Evolutionary conservation across 2,329 filamentous ascomycete genomes (phyloP).

Genomic region (Periconia sp.): DNA sequence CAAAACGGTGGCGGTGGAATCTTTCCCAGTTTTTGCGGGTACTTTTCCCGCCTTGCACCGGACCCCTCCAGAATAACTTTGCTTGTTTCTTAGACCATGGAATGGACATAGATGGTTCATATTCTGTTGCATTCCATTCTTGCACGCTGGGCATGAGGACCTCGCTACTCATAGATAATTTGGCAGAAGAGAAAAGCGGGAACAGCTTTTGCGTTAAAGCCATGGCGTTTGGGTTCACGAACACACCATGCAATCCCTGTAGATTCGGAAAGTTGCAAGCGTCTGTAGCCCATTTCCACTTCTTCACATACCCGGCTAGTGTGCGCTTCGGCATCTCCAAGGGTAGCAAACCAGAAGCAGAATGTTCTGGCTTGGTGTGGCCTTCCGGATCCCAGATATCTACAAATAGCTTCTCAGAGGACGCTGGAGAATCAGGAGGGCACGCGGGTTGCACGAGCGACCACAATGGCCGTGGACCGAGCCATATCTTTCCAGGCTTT

Average conservation of each 20-base stretch:
- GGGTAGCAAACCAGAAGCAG: slow-evolving; percentile 43
- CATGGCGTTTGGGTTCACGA: slow-evolving; percentile 54
- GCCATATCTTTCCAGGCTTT: slow-evolving; percentile 19
- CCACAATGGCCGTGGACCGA: slow-evolving; percentile 50
- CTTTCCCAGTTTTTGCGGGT: slow-evolving; percentile 67
- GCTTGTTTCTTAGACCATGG: slow-evolving; percentile 51
- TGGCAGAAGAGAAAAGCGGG: slow-evolving; percentile 57
- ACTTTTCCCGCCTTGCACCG: slow-evolving; percentile 54
- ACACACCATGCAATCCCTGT: slow-evolving; percentile 55
- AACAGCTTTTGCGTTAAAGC: slow-evolving; percentile 52
- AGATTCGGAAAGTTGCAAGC: slow-evolving; percentile 52
- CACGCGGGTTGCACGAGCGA: slow-evolving; percentile 51
- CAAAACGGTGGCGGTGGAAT: slow-evolving; percentile 77
- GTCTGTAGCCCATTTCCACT: slow-evolving; percentile 52
- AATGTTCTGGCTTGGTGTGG: slow-evolving; percentile 42
- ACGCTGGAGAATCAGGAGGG: slow-evolving; percentile 41
- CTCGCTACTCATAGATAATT: slow-evolving; percentile 57
- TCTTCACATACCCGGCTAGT: slow-evolving; percentile 53
- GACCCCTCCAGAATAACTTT: slow-evolving; percentile 54
- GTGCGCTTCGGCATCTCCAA: slow-evolving; percentile 37
- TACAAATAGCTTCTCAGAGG: slow-evolving; percentile 31
- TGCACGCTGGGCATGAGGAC: slow-evolving; percentile 55
- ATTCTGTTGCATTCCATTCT: slow-evolving; percentile 48
- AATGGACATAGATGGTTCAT: slow-evolving; percentile 14
- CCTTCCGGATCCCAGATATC: slow-evolving; percentile 45